Conservation (phyloP, 768 basidiomycete genomes). For the Gloeopeniophorella convolvens region DNA sequence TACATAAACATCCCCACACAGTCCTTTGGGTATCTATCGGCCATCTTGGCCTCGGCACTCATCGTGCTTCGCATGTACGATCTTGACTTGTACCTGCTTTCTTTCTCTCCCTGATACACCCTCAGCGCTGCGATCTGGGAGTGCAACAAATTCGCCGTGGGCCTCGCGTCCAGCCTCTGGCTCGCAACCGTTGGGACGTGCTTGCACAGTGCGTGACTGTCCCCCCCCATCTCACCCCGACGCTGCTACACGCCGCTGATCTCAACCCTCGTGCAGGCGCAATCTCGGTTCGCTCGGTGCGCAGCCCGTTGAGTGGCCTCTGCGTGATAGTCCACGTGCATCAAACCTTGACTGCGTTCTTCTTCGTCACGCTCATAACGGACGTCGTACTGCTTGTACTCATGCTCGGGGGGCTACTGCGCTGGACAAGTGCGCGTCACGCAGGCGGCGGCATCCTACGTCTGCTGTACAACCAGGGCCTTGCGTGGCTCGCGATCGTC, state of each 20-base stretch:
- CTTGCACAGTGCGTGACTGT: background rate
- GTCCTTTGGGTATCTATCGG: slow-evolving; percentile 7
- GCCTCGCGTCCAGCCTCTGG: background rate
- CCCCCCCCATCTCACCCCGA: background rate
- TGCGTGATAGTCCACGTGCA: background rate
- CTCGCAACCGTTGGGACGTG: background rate
- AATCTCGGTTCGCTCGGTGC: background rate
- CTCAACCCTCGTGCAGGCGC: background rate
- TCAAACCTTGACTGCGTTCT: background rate
- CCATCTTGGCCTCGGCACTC: slow-evolving; percentile 11
- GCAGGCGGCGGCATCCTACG: background rate
- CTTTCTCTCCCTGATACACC: background rate
- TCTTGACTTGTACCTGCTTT: background rate
- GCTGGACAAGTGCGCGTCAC: background rate
- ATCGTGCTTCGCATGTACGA: slow-evolving; percentile 14
- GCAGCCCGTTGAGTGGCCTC: background rate
- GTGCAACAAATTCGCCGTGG: background rate
- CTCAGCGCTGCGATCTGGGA: slow-evolving; percentile 8
- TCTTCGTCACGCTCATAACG: slow-evolving; percentile 1
- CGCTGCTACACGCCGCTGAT: background rate
- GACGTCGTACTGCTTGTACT: slow-evolving; percentile 12
- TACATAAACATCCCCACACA: background rate
- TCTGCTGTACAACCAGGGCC: slow-evolving; percentile 7
- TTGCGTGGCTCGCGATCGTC: slow-evolving; percentile 4
- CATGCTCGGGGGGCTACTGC: slow-evolving; percentile 10